Percentiles rank a stretch among this genome's conserved stretches.
phyloP scores from a whole-genome alignment of 169 alveolate species.

The Cryptosporidium sp. region DNA sequence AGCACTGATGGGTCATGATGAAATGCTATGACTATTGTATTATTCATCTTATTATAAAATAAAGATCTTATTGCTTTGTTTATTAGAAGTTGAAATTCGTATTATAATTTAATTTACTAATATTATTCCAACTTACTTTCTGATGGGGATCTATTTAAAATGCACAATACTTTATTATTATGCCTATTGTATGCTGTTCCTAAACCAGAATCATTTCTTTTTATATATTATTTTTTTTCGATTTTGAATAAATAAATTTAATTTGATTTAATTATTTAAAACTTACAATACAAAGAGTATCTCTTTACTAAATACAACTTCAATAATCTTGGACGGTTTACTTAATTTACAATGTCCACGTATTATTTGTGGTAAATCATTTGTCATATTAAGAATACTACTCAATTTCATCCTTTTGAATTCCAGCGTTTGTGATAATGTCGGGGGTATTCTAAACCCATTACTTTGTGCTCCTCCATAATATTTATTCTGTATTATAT shows the following conservation, averaged over 20 bases:
- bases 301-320: conserved; percentile 70
- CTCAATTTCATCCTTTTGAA: conserved; percentile 48
- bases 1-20: conserved; percentile 64
- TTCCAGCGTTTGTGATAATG: conserved; percentile 62
- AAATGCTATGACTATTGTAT: conserved; percentile 62
- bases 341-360: conserved; percentile 72
- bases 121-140: conserved; percentile 55
- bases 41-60: conserved; percentile 46
- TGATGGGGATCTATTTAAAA: conserved; percentile 71
- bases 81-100: neutral
- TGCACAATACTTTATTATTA: conserved; percentile 48
- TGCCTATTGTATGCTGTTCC: conserved; percentile 59
- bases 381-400: conserved; percentile 51
- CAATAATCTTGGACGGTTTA: conserved; percentile 66
- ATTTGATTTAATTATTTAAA: conserved; percentile 8
- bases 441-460: conserved; percentile 46
- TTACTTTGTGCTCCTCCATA: conserved; percentile 24
- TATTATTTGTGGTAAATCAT: conserved; percentile 70
- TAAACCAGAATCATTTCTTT: conserved; percentile 70
- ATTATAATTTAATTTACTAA: neutral
- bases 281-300: conserved; percentile 69
- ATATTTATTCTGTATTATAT: conserved; percentile 26
- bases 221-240: neutral
- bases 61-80: conserved; percentile 65
- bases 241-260: neutral